These are phyloP conservation scores for Trichophyton verrucosum DNA, from an alignment of 2,329 filamentous ascomycete genomes.

Conservation along the genomic window DNA sequence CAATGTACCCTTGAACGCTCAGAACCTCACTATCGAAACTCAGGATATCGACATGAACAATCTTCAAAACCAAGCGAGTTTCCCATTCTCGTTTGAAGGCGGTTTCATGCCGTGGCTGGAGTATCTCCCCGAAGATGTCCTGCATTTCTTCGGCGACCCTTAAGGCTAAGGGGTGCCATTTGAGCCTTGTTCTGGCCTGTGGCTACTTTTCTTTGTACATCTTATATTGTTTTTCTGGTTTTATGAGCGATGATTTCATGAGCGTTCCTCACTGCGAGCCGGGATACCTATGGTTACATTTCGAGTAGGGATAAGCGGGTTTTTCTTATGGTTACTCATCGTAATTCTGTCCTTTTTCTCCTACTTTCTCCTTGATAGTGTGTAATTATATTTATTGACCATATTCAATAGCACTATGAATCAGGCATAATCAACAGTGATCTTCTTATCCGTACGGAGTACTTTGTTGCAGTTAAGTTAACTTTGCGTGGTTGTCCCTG, in stretches of 20 bases:
- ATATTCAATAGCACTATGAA: background rate
- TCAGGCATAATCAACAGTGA: no score
- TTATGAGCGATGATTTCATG: slow-evolving; percentile 2
- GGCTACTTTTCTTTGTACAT: background rate
- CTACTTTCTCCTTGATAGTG: background rate
- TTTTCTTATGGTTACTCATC: background rate
- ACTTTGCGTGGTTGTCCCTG: slow-evolving; percentile 5
- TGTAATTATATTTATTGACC: background rate
- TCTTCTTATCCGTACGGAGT: no score
- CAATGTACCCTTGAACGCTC: background rate
- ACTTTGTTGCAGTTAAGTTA: background rate
- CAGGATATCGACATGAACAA: slow-evolving; percentile 65
- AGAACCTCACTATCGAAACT: slow-evolving; percentile 48
- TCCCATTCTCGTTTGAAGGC: slow-evolving; percentile 35
- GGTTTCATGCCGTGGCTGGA: slow-evolving; percentile 64
- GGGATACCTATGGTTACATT: background rate
- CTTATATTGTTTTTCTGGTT: background rate
- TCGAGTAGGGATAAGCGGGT: background rate
- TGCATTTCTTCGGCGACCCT: slow-evolving; percentile 41
- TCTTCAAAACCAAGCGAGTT: slow-evolving; percentile 34
- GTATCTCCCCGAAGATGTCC: slow-evolving; percentile 55
- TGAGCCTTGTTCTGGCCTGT: background rate
- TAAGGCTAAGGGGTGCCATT: slow-evolving; percentile 12
- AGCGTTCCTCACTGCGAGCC: background rate
- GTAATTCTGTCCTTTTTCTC: background rate